These are phyloP conservation scores for Metschnikowia borealis DNA, from an alignment of 805 yeast genomes.

Conservation along the genomic window DNA sequence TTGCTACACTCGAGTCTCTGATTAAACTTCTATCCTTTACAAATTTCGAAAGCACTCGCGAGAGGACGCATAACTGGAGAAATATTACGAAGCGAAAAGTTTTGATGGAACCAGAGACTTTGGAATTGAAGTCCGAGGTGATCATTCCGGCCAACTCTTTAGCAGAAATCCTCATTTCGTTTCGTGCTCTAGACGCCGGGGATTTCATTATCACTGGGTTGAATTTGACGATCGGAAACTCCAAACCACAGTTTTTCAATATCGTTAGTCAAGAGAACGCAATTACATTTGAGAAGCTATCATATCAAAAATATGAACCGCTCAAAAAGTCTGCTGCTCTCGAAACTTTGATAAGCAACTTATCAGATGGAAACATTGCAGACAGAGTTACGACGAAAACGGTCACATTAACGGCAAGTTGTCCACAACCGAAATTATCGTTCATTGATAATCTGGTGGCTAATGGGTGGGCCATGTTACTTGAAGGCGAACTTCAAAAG, in stretches of 20 bases:
- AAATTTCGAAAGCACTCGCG: conserved; percentile 3
- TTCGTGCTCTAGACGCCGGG: conserved; percentile 51
- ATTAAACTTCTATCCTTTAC: not conserved
- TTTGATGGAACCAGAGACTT: not conserved
- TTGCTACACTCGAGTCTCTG: conserved; percentile 21
- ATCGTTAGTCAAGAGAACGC: conserved; percentile 31
- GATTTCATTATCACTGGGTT: conserved; percentile 48
- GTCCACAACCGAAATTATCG: conserved; percentile 59
- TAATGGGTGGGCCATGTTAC: conserved; percentile 66
- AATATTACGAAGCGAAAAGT: not conserved
- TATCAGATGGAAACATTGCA: conserved; percentile 22
- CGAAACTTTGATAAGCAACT: conserved; percentile 19
- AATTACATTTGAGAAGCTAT: conserved; percentile 9
- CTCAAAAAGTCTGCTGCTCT: not conserved
- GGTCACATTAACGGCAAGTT: conserved; percentile 30
- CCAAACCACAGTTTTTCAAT: conserved; percentile 43
- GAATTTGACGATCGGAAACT: conserved; percentile 46
- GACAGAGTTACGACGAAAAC: conserved; percentile 18
- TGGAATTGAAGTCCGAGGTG: conserved; percentile 8
- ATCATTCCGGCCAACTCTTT: conserved; percentile 26
- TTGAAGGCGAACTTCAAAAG: conserved; percentile 67
- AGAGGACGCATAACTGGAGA: conserved; percentile 2
- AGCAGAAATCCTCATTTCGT: conserved; percentile 39
- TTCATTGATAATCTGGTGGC: conserved; percentile 49
- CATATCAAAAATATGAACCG: not conserved